Percentiles rank a stretch among this genome's conserved stretches.
These are phyloP conservation scores for Cyclostephanos tholiformis DNA, from an alignment of 108 stramenopile genomes.

Conservation along the genomic window DNA sequence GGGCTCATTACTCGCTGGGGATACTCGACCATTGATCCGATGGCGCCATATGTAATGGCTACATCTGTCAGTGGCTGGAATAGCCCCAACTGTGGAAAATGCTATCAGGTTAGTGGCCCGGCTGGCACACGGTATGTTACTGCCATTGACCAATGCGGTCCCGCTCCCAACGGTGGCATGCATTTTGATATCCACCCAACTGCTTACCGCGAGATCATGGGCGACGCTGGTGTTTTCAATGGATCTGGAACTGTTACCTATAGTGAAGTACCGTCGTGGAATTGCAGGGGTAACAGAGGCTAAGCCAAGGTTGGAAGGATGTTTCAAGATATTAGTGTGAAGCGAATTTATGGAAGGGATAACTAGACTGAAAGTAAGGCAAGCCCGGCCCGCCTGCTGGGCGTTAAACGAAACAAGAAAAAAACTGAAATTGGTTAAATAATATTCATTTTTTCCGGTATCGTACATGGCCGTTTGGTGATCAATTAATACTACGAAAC, in stretches of 20 bases:
- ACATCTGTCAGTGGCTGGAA: not conserved
- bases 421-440: not conserved
- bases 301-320: not conserved
- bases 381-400: not conserved
- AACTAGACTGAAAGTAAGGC: not conserved
- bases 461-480: too few species aligned
- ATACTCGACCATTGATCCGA: not conserved
- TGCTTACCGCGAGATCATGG: not conserved
- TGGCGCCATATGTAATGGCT: not conserved
- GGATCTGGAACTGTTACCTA: not conserved
- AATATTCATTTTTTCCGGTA: too few species aligned
- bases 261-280: not conserved
- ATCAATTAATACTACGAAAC: not conserved
- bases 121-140: not conserved
- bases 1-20: not conserved
- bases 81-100: not conserved
- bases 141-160: not conserved
- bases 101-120: not conserved
- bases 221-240: not conserved
- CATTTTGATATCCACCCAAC: not conserved
- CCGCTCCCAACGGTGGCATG: not conserved
- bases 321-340: not conserved
- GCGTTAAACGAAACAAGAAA: not conserved
- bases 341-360: not conserved
- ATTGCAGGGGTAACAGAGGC: not conserved